phyloP scores from a whole-genome alignment of 371 early-diverging fungal genomes.

The Mucor irregularis region DNA sequence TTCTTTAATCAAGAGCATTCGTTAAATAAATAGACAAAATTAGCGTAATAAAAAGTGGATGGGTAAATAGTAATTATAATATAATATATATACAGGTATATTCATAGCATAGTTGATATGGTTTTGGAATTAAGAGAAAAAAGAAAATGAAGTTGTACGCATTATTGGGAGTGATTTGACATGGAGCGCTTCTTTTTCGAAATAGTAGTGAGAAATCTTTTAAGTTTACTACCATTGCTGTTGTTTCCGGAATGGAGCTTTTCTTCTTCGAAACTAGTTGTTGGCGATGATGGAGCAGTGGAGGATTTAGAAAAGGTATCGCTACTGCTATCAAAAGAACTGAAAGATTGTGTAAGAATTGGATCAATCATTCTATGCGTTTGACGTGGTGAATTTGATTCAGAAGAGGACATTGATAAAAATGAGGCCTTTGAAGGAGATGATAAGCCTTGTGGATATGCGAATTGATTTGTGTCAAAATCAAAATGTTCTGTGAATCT shows the following conservation, averaged over 20 bases:
- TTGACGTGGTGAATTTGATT: constrained; percentile 1
- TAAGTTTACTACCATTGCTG: too few relatives aligned
- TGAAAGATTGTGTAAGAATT: constrained; percentile 1
- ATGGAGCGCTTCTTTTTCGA: constrained; percentile 21
- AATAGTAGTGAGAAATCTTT: constrained; percentile 21
- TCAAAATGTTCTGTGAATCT: constrained; percentile 31
- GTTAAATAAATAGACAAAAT: not conserved
- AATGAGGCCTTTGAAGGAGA: constrained; percentile 24
- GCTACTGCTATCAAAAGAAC: constrained; percentile 7
- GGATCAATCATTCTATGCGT: not conserved
- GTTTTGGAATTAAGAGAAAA: not conserved
- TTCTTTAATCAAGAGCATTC: not conserved
- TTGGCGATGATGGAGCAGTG: not conserved
- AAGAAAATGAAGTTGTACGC: too few relatives aligned
- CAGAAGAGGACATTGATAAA: constrained; percentile 14
- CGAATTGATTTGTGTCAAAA: constrained; percentile 10
- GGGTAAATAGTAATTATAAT: not conserved
- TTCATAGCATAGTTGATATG: not conserved
- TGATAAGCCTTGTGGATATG: constrained; percentile 3
- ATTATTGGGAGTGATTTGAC: constrained; percentile 11
- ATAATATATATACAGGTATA: not conserved
- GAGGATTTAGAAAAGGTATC: too few relatives aligned
- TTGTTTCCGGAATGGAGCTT: not conserved
- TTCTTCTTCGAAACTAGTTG: constrained; percentile 1
- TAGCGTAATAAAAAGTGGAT: not conserved